A percentile compares a stretch with the other conserved stretches of the same genome.
Conservation (phyloP, 768 basidiomycete species). For the Lyophyllum atratum region DNA sequence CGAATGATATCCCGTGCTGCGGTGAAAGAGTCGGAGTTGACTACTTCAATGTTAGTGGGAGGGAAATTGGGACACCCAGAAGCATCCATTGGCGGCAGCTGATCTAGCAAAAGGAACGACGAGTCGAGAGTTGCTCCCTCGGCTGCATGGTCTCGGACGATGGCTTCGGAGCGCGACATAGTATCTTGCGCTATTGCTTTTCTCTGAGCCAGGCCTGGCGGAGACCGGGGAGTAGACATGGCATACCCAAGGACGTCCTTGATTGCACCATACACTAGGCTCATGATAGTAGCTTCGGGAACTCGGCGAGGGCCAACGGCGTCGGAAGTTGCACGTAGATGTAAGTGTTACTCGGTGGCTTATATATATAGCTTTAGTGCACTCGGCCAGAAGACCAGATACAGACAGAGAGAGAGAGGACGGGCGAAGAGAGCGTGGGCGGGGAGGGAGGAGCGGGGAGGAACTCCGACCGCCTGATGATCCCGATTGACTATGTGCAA, state of each 20-base stretch:
- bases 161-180: slow-evolving; percentile 23
- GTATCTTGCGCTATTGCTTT: slow-evolving; percentile 27
- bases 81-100: slow-evolving; percentile 26
- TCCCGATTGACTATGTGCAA: too few species aligned
- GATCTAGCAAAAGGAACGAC: slow-evolving; percentile 24
- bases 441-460: too few species aligned
- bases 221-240: background rate
- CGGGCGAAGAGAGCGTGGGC: too few species aligned
- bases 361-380: too few species aligned
- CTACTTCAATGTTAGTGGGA: slow-evolving; percentile 23
- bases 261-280: background rate
- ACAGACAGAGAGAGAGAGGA: too few species aligned
- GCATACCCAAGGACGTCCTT: background rate
- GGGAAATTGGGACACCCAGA: slow-evolving; percentile 15
- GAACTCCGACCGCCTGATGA: too few species aligned
- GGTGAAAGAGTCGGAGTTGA: slow-evolving; percentile 40
- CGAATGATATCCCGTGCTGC: slow-evolving; percentile 32
- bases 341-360: too few species aligned
- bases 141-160: slow-evolving; percentile 25
- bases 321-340: background rate
- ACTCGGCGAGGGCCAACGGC: background rate
- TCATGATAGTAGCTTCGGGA: background rate
- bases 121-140: slow-evolving; percentile 33
- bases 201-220: background rate
- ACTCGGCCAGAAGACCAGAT: too few species aligned